Evolutionary conservation across 768 basidiomycete genomes (phyloP), one percentile per base, ranked within the genome.

Genomic region (Leccinellum luteum): DNA sequence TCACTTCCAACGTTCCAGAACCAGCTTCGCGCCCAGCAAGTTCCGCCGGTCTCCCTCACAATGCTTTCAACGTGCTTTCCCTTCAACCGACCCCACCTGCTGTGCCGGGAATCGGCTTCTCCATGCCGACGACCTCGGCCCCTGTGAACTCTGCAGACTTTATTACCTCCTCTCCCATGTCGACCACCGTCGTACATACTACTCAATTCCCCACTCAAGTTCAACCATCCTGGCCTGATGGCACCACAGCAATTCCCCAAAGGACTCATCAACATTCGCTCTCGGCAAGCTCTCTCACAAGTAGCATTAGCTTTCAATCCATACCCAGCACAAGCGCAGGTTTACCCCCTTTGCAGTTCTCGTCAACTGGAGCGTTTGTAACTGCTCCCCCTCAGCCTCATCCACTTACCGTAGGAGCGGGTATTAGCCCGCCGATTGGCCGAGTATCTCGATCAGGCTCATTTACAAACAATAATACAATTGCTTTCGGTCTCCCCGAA

Each of bases 401-500:
- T 43, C 54, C 71, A 51, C 27, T 63, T 49, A 34, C 70, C 6
- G 53, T 51, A 32, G 58, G 64, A 0, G 55, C 64, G 0, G 71
- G 69, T 7, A 73, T 72, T 44, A 74, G 68, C 41, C 69, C 72
- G 3, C 69, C 74, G 30, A 74, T 83, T 53, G 83, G 84, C 31
- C 75, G 83, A 57, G 79, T 85, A 74, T 81, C 81, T 43, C 78
- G 83, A 47, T 84, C 84, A 25, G 79, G 82, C 52, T 85, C 84
- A 23, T 76, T 85, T 56, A 81, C 75, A 48, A 79, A 77, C 31
- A 67, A 75, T 57, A 80, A 73, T 57, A 59, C 75, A 4, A 79
- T 77, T 63, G 55, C 70, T 12, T 78, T 75, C 57, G 68, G 72
- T 71, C 64, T 73, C n/a, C 63, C 73, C 25, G 65, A 70, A 44